Percentiles rank a stretch among this genome's conserved stretches.
Evolutionary conservation across 345 rosid genomes (phyloP).

Genomic region (Heritiera fomes): DNA sequence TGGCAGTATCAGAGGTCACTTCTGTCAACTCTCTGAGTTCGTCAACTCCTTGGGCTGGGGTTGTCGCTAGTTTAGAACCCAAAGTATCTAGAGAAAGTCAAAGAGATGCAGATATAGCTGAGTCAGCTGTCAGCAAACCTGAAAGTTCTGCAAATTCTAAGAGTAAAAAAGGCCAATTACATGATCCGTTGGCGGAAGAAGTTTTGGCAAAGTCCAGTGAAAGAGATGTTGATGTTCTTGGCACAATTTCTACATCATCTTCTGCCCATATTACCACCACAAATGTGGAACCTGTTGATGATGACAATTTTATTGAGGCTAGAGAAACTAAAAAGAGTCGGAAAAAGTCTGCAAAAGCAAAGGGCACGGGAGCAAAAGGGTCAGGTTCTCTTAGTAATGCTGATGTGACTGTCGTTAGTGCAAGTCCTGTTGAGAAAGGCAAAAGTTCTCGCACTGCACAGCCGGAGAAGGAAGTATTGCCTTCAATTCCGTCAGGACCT

Average conservation of each 20-base stretch:
- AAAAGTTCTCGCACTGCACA: conserved; percentile 57
- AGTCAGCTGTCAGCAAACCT: conserved; percentile 39
- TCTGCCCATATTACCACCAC: conserved; percentile 32
- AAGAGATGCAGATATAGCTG: conserved; percentile 40
- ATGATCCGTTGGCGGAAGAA: conserved; percentile 70
- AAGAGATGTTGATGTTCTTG: conserved; percentile 46
- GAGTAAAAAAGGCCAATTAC: conserved; percentile 68
- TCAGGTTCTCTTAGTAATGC: conserved; percentile 37
- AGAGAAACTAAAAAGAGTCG: conserved; percentile 86
- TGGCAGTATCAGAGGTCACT: conserved; percentile 50
- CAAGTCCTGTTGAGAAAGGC: conserved; percentile 72
- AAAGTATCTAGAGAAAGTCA: conserved; percentile 45
- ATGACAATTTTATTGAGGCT: conserved; percentile 81
- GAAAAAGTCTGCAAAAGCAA: conserved; percentile 89
- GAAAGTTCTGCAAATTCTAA: conserved; percentile 44
- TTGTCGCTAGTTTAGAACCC: conserved; percentile 55
- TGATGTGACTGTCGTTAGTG: conserved; percentile 51
- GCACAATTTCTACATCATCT: conserved; percentile 34
- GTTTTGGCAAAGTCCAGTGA: conserved; percentile 55
- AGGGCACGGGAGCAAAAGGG: conserved; percentile 55
- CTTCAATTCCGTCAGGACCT: conserved; percentile 85
- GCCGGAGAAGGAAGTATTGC: conserved; percentile 71
- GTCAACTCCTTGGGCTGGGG: conserved; percentile 79
- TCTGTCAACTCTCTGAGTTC: conserved; percentile 42
- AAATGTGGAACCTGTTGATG: conserved; percentile 49